phyloP scores from a whole-genome alignment of 1,139 yeast genomes.

The Pneumocystis canis region DNA sequence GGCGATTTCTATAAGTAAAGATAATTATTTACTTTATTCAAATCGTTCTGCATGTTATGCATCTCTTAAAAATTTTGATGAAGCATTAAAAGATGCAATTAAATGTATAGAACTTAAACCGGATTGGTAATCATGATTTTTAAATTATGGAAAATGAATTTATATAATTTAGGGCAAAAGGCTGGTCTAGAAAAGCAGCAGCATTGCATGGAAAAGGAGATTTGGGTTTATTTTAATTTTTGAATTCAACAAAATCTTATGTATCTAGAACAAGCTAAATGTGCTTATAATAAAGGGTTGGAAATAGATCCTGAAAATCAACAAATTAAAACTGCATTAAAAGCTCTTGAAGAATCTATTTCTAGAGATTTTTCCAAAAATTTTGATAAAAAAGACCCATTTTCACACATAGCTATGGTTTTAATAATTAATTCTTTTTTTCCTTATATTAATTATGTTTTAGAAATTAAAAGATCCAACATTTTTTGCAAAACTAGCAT shows the following conservation, averaged over 20 bases:
- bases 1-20: constrained; percentile 86
- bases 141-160: not conserved
- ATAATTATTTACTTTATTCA: constrained; percentile 69
- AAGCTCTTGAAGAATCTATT: constrained; percentile 48
- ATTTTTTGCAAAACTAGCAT: constrained; percentile 56
- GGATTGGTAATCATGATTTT: constrained; percentile 35
- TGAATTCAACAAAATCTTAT: constrained; percentile 32
- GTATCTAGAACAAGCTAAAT: constrained; percentile 28
- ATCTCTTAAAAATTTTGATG: constrained; percentile 53
- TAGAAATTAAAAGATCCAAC: constrained; percentile 64
- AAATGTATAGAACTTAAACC: constrained; percentile 67
- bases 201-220: constrained; percentile 79
- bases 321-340: constrained; percentile 75
- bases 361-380: constrained; percentile 19
- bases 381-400: constrained; percentile 28
- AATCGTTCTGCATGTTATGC: constrained; percentile 91
- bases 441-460: not conserved
- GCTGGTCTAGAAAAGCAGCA: constrained; percentile 85
- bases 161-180: constrained; percentile 41
- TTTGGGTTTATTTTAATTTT: constrained; percentile 21
- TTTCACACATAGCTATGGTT: constrained; percentile 65
- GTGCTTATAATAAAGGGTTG: constrained; percentile 64
- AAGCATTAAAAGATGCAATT: constrained; percentile 73
- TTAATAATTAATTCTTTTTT: constrained; percentile 19
- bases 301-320: constrained; percentile 69